Percentiles rank a stretch among this genome's conserved stretches.
Conservation (phyloP, 345 rosid species). For the Citrus cavaleriei region DNA sequence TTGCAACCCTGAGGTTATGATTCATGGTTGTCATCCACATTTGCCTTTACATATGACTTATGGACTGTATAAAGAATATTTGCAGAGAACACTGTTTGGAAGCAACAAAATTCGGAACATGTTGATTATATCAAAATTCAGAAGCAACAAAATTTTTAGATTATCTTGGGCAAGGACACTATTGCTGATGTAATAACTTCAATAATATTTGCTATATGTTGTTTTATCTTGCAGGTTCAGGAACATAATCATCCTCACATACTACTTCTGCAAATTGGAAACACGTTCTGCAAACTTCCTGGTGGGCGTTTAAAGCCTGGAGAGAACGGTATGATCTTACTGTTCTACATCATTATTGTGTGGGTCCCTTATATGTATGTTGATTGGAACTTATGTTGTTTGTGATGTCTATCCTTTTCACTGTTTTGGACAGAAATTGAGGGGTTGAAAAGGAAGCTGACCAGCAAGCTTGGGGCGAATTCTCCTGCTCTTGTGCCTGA, state of each 20-base stretch:
- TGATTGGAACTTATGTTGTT: neutral
- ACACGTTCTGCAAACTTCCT: slow-evolving; percentile 97
- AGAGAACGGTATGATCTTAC: slow-evolving; percentile 67
- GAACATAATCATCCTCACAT: slow-evolving; percentile 97
- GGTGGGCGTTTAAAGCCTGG: slow-evolving; percentile 98
- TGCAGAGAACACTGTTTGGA: no score
- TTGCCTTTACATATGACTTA: neutral
- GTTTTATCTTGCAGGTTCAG: slow-evolving; percentile 66
- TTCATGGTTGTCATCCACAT: neutral
- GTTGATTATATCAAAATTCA: no score
- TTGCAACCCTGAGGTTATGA: neutral
- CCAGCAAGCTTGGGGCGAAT: slow-evolving; percentile 95
- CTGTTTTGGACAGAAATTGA: slow-evolving; percentile 60
- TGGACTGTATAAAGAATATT: no score
- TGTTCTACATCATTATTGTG: neutral
- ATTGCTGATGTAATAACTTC: no score
- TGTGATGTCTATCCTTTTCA: slow-evolving; percentile 4
- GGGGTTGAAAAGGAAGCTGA: slow-evolving; percentile 87
- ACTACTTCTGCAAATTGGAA: slow-evolving; percentile 94
- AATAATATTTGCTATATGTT: neutral
- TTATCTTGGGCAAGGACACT: no score
- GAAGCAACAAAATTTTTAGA: no score
- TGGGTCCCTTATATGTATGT: neutral
- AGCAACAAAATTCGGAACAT: no score
- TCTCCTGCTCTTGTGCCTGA: slow-evolving; percentile 74